Percentiles rank a stretch among this genome's conserved stretches.
Conservation (phyloP, 148 eudicot genomes). For the Gaultheria prostrata region DNA sequence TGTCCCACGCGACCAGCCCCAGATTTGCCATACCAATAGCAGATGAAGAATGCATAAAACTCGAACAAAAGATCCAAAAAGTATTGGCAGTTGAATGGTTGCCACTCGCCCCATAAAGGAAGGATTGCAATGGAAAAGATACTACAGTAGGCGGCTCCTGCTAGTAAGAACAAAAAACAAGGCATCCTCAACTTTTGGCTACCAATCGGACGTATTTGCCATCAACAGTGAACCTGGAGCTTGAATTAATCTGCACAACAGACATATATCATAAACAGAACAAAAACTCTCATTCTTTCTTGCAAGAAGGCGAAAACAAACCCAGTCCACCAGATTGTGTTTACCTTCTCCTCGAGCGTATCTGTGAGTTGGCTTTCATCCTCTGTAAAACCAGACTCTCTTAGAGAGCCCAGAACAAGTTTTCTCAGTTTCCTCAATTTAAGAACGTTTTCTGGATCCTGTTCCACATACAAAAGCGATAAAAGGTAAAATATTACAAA, state of each 20-base stretch:
- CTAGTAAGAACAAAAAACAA: neutral
- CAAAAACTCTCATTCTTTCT: neutral
- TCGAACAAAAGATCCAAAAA: neutral
- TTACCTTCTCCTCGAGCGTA: conserved; percentile 63
- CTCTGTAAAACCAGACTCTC: conserved; percentile 44
- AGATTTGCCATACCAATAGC: neutral
- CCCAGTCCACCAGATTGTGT: neutral
- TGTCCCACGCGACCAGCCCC: neutral
- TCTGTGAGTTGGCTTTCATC: conserved; percentile 40
- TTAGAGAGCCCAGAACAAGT: conserved; percentile 46
- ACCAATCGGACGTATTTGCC: conserved; percentile 65
- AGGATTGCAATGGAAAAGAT: neutral
- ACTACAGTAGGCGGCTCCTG: neutral
- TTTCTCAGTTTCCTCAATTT: conserved; percentile 72
- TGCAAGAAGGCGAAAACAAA: neutral
- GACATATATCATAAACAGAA: neutral
- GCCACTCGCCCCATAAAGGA: neutral
- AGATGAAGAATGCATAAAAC: neutral
- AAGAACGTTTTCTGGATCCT: conserved; percentile 57
- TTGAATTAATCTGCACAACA: conserved; percentile 62
- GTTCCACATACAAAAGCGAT: conserved; percentile 14
- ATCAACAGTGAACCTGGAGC: conserved; percentile 56
- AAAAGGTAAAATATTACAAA: neutral
- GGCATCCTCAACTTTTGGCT: conserved; percentile 28
- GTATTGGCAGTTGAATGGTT: neutral